These are phyloP conservation scores for Nigrospora oryzae DNA, from an alignment of 2,329 filamentous ascomycete species.

Conservation along the genomic window DNA sequence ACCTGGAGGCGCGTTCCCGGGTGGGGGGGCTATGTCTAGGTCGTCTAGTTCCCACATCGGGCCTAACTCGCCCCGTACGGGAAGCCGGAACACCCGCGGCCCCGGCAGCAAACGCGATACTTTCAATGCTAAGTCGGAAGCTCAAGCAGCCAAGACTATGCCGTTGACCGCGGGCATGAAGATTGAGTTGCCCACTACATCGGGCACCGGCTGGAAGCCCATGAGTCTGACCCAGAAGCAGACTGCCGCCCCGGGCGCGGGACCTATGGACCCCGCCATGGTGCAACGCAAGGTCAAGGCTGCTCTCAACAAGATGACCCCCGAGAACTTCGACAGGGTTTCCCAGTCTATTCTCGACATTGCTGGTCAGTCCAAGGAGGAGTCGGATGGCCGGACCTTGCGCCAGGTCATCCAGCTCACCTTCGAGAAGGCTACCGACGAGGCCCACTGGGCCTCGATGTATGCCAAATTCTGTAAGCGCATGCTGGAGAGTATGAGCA, in stretches of 20 bases:
- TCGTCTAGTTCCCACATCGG: constrained; percentile 46
- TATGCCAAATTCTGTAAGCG: constrained; percentile 98
- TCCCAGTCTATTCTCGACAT: constrained; percentile 88
- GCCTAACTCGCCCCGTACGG: constrained; percentile 64
- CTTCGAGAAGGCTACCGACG: constrained; percentile 97
- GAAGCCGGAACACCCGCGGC: constrained; percentile 51
- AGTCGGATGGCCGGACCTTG: constrained; percentile 86
- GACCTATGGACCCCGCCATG: constrained; percentile 76
- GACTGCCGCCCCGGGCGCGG: constrained; percentile 33
- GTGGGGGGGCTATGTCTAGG: constrained; percentile 47
- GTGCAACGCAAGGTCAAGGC: constrained; percentile 99
- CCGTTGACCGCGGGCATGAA: constrained; percentile 79
- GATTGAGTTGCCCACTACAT: constrained; percentile 67
- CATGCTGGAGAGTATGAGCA: constrained; percentile 92
- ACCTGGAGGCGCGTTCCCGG: constrained; percentile 55
- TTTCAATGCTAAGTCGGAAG: constrained; percentile 47
- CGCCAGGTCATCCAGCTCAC: constrained; percentile 98
- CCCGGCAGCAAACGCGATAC: constrained; percentile 55
- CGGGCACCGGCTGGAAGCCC: constrained; percentile 83
- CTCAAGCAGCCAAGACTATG: constrained; percentile 76
- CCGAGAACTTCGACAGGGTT: constrained; percentile 81
- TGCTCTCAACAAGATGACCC: constrained; percentile 98
- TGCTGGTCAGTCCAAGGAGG: constrained; percentile 89
- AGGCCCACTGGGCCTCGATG: constrained; percentile 97
- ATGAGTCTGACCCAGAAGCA: constrained; percentile 50